A percentile compares a stretch with the other conserved stretches of the same genome.
Conservation (phyloP, 2,329 filamentous ascomycete species). For the Apiospora phragmitis region DNA sequence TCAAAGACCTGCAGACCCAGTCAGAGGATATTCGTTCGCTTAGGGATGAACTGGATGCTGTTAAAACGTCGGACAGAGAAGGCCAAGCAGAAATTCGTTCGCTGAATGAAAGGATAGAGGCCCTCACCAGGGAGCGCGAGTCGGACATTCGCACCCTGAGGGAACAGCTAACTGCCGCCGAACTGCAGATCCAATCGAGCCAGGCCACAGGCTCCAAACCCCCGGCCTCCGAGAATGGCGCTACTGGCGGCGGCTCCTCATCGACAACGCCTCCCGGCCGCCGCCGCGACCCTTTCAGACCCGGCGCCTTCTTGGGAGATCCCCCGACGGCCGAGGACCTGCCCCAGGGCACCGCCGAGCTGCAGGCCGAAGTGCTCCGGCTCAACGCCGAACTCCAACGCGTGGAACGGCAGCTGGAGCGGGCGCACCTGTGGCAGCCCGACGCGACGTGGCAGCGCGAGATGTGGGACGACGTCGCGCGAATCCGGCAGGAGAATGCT, state of each 20-base stretch:
- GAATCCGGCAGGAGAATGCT: background rate
- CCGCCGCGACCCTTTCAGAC: background rate
- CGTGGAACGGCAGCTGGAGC: background rate
- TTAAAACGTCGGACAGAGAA: too few relatives aligned
- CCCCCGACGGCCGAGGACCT: background rate
- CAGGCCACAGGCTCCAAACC: background rate
- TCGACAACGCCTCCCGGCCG: too few relatives aligned
- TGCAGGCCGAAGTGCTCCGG: background rate
- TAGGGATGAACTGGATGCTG: too few relatives aligned
- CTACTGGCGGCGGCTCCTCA: background rate
- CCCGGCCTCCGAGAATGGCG: too few relatives aligned
- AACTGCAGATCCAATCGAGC: background rate
- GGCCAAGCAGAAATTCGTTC: background rate
- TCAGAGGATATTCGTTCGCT: too few relatives aligned
- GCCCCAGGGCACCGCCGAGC: background rate
- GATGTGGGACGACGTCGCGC: background rate
- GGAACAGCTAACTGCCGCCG: background rate
- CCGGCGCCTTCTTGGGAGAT: background rate
- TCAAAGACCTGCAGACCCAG: background rate
- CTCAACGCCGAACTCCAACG: background rate
- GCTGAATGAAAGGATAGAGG: background rate
- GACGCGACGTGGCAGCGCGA: background rate
- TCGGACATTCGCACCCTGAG: background rate
- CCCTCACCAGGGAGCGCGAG: background rate
- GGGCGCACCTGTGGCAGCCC: too few relatives aligned